Base-by-base conservation (phyloP, 768 basidiomycete species). In the Kondoa malvinella region DNA sequence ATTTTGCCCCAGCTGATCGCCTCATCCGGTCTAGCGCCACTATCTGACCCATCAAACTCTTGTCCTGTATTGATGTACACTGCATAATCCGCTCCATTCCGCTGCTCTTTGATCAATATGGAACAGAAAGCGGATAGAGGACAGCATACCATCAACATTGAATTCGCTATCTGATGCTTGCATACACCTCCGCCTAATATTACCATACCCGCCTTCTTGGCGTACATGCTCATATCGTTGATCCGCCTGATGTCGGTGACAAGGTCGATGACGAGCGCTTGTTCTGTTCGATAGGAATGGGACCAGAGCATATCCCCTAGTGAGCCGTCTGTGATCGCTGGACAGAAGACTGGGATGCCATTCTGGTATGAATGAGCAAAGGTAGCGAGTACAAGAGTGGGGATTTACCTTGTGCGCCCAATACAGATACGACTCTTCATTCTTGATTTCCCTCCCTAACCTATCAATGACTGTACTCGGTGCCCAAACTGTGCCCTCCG, bases 131-230 rank as follows among this genome's bases (percentile, higher is more conserved):
- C 27, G 72, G 83, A 78, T 21, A 50, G 40, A 21, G 21, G 21
- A 21, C 40, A 50, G 21, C 21, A 8, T 77, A 96, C 94, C 75
- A 99, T 95, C 27, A 99, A 80, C 95, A 99, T 96, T 1, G 94
- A 92, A 75, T 99, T 99, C n/a, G 94, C 94, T 67, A 99, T 95
- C 76, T 99, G 95, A 76, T 99, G 95, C 77, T 99, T 99, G 80
- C 92, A 97, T 12, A 99, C 92, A 0, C 95, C 95, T 1, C 95
- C 95, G 4, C 95, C 95, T 15, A 97, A 84, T 65, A 99, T 85
- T 72, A 99, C 90, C 92, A 97, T 97, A 1, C 95, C 95, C 25
- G 95, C 95, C 78, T 90, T 92, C 67, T 84, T 85, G 34, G 92
- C 87, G 71, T 83, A 85, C 66, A 95, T 82, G 14, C 88, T 84